phyloP scores from a whole-genome alignment of 345 rosid genomes.

The Salix viminalis region DNA sequence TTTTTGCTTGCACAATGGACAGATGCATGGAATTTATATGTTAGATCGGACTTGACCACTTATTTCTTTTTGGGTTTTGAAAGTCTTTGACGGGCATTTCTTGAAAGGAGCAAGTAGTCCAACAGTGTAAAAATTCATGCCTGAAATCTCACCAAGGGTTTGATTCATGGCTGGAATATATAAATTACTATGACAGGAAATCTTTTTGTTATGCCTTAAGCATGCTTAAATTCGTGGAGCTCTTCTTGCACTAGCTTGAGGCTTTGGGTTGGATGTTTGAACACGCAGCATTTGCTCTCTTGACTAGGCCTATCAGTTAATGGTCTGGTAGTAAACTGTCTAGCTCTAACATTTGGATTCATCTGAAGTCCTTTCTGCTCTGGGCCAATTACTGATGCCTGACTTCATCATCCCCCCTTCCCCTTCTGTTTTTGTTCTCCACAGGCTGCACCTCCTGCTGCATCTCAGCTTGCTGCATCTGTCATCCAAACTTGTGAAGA shows the following conservation, averaged over 20 bases:
- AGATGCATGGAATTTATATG: not conserved
- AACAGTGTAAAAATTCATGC: not conserved
- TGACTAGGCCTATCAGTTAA: too few species aligned
- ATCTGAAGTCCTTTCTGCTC: not conserved
- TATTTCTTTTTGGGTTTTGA: too few species aligned
- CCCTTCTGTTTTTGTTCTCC: conserved; percentile 4
- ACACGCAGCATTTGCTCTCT: not conserved
- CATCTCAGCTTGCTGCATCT: conserved; percentile 72
- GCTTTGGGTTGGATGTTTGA: not conserved
- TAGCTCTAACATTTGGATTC: not conserved
- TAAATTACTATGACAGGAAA: too few species aligned
- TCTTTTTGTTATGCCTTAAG: not conserved
- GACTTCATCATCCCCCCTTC: not conserved
- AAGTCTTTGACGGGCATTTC: too few species aligned
- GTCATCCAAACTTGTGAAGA: conserved; percentile 63
- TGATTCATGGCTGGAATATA: not conserved
- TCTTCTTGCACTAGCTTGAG: too few species aligned
- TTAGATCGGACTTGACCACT: too few species aligned
- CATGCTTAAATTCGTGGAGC: not conserved
- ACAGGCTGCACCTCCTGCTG: conserved; percentile 51
- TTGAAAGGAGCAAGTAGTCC: too few species aligned
- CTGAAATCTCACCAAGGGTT: not conserved
- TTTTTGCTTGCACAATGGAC: not conserved
- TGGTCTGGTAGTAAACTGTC: not conserved
- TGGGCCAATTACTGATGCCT: not conserved